Percentiles rank a stretch among this genome's conserved stretches.
Conservation (phyloP, 1,284 basidiomycete genomes). For the Retiboletus flavoniger region DNA sequence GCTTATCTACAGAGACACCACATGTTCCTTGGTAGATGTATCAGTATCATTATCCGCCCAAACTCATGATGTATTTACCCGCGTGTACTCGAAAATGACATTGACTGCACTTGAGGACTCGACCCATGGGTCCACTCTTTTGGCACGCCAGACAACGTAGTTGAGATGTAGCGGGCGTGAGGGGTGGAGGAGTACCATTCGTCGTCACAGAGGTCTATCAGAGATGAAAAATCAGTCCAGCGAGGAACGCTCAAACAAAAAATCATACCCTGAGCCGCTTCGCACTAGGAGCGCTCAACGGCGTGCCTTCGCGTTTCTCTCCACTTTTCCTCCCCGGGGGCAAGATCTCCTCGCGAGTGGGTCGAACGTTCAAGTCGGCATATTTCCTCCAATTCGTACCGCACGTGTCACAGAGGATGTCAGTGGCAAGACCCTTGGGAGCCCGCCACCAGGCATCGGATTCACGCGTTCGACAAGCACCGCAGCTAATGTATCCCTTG, state of each 20-base stretch:
- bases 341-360: constrained; percentile 61
- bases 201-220: constrained; percentile 49
- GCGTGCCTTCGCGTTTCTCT: constrained; percentile 81
- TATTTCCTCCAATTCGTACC: constrained; percentile 87
- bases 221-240: background rate
- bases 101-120: constrained; percentile 76
- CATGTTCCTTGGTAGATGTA: constrained; percentile 48
- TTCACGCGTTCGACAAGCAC: constrained; percentile 75
- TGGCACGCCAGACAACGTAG: constrained; percentile 76
- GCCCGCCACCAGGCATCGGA: constrained; percentile 84
- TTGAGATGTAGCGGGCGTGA: constrained; percentile 51
- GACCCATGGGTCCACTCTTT: constrained; percentile 68
- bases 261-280: constrained; percentile 67
- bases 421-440: constrained; percentile 69
- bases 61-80: constrained; percentile 39
- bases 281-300: constrained; percentile 54
- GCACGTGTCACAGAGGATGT: constrained; percentile 78
- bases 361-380: constrained; percentile 76
- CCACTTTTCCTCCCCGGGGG: constrained; percentile 46
- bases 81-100: constrained; percentile 78
- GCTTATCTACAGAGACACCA: constrained; percentile 66
- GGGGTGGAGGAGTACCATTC: constrained; percentile 56
- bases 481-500: constrained; percentile 62
- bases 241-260: background rate
- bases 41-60: constrained; percentile 4